phyloP scores from a whole-genome alignment of 352 stramenopile species.

The Phytophthora sojae region DNA sequence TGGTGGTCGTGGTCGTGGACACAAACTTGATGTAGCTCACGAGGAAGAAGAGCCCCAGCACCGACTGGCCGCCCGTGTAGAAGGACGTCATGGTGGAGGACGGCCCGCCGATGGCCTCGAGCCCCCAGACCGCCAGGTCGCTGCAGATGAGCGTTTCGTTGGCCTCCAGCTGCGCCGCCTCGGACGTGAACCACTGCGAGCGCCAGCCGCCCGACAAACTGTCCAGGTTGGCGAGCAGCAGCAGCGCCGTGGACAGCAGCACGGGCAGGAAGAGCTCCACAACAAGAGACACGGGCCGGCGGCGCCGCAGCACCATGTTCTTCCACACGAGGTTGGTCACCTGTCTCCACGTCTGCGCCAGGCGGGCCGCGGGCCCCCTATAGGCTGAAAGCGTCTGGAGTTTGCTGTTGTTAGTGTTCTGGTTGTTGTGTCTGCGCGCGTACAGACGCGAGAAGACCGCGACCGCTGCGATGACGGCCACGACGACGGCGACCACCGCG shows the following conservation, averaged over 20 bases:
- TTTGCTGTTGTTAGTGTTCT: not conserved
- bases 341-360: constrained; percentile 45
- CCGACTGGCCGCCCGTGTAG: constrained; percentile 66
- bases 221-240: constrained; percentile 73
- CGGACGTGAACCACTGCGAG: constrained; percentile 39
- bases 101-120: constrained; percentile 45
- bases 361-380: constrained; percentile 7
- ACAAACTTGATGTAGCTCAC: constrained; percentile 76
- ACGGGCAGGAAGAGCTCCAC: constrained; percentile 71
- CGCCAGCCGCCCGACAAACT: constrained; percentile 44
- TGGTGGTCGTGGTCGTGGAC: constrained; percentile 68
- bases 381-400: not conserved
- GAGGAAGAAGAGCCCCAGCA: constrained; percentile 67
- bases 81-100: constrained; percentile 62
- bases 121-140: constrained; percentile 27
- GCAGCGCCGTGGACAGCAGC: constrained; percentile 53
- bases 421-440: not conserved
- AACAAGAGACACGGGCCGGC: constrained; percentile 50
- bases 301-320: constrained; percentile 63
- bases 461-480: constrained; percentile 10
- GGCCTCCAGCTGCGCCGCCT: constrained; percentile 22
- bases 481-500: constrained; percentile 2
- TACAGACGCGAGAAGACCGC: constrained; percentile 31
- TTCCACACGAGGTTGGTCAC: constrained; percentile 82
- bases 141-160: constrained; percentile 51